Percentiles rank a stretch among this genome's conserved stretches.
These are phyloP conservation scores for Hypoxylon sp. DNA, from an alignment of 2,329 filamentous ascomycete genomes.

Conservation along the genomic window DNA sequence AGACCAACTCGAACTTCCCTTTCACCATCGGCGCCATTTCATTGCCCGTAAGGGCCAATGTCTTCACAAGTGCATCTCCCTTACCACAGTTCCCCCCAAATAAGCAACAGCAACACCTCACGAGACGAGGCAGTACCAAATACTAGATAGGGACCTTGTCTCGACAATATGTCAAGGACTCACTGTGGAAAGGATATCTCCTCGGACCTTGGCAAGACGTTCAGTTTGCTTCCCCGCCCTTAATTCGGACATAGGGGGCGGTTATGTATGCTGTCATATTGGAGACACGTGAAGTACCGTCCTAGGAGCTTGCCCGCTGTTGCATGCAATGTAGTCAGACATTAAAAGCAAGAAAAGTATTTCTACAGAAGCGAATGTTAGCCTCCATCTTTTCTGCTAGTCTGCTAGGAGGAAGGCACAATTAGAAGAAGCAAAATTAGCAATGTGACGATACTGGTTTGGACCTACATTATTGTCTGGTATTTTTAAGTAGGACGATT, in stretches of 20 bases:
- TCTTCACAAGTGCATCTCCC: not conserved
- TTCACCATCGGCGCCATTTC: not conserved
- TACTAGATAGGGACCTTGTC: not conserved
- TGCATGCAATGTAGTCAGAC: not conserved
- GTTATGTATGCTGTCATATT: slow-evolving; percentile 1
- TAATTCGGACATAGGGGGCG: slow-evolving; percentile 13
- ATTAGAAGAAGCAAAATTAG: not conserved
- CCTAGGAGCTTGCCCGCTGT: not conserved
- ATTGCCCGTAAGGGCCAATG: not conserved
- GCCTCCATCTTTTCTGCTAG: not conserved
- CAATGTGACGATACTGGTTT: too few species aligned
- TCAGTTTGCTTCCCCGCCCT: slow-evolving; percentile 18
- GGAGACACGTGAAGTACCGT: not conserved
- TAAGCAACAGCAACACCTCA: slow-evolving; percentile 1
- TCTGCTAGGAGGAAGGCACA: not conserved
- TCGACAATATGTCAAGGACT: not conserved
- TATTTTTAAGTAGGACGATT: not conserved
- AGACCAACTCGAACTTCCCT: slow-evolving; percentile 1
- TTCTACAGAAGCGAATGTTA: not conserved
- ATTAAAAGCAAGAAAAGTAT: not conserved
- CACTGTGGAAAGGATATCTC: slow-evolving; percentile 25
- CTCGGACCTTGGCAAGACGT: slow-evolving; percentile 32
- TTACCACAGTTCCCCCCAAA: not conserved
- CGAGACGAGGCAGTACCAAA: slow-evolving; percentile 3
- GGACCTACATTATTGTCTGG: too few species aligned